These are phyloP conservation scores for Torulaspora quercuum DNA, from an alignment of 805 yeast genomes.

Conservation along the genomic window DNA sequence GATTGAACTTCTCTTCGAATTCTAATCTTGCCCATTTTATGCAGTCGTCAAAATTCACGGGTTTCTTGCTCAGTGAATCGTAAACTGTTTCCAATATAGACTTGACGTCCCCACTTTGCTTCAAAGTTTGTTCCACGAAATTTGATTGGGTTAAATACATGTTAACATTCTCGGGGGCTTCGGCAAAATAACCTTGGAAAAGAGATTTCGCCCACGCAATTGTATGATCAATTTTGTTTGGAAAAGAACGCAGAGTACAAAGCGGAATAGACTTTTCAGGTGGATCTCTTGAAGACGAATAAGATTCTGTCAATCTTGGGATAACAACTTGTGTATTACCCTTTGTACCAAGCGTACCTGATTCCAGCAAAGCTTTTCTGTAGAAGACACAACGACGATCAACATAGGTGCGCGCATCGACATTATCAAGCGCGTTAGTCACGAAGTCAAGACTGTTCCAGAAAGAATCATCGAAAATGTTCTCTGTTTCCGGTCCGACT, in stretches of 20 bases:
- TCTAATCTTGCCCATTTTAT: constrained; percentile 90
- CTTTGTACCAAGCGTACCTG: constrained; percentile 97
- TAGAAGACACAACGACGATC: constrained; percentile 95
- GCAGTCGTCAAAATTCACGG: constrained; percentile 88
- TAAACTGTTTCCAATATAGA: constrained; percentile 79
- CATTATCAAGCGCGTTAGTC: constrained; percentile 94
- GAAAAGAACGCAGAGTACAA: constrained; percentile 96
- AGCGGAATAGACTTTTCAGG: constrained; percentile 97
- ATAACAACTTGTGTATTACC: constrained; percentile 97
- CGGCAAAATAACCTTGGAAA: constrained; percentile 88
- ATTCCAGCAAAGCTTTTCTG: constrained; percentile 86
- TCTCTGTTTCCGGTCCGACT: constrained; percentile 91
- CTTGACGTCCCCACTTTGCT: constrained; percentile 89
- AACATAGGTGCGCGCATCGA: constrained; percentile 96
- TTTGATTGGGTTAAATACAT: constrained; percentile 86
- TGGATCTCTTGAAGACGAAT: constrained; percentile 95
- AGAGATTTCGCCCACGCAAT: constrained; percentile 98
- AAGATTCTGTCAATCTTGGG: constrained; percentile 91
- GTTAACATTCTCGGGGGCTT: constrained; percentile 91
- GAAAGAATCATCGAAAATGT: constrained; percentile 76
- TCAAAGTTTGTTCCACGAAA: constrained; percentile 85
- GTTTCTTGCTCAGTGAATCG: constrained; percentile 72
- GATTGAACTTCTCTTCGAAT: constrained; percentile 78
- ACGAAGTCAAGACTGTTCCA: constrained; percentile 86
- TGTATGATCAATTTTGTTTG: constrained; percentile 96